These are phyloP conservation scores for Phoenix dactylifera DNA, from an alignment of 176 grass and related monocot species.

Conservation along the genomic window DNA sequence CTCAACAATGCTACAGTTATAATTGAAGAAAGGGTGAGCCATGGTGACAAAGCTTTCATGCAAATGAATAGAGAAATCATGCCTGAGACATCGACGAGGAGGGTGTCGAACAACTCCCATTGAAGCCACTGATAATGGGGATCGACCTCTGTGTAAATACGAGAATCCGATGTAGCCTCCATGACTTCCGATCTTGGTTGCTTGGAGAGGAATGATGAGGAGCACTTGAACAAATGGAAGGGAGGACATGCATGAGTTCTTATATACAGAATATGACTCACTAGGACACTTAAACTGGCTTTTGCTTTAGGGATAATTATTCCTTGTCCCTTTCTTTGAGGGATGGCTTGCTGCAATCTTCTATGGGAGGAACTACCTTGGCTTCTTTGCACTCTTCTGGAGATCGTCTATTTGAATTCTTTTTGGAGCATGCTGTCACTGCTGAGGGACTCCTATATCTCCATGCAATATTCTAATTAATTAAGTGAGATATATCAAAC, in stretches of 20 bases:
- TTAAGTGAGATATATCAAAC: no score
- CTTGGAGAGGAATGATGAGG: not conserved
- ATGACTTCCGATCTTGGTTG: conserved; percentile 12
- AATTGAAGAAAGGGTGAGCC: no score
- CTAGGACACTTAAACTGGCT: not conserved
- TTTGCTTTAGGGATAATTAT: conserved; percentile 19
- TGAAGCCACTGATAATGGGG: conserved; percentile 44
- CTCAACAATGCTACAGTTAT: no score
- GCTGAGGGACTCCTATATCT: no score
- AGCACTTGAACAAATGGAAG: not conserved
- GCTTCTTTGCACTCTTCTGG: conserved; percentile 22
- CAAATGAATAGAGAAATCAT: not conserved
- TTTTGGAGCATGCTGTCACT: not conserved
- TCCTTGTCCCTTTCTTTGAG: conserved; percentile 19
- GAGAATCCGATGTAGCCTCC: conserved; percentile 17
- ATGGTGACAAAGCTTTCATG: no score
- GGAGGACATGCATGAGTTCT: not conserved
- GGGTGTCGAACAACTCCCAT: conserved; percentile 33
- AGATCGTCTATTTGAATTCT: not conserved
- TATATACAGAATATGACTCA: not conserved
- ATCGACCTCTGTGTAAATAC: conserved; percentile 29
- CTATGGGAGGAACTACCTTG: conserved; percentile 19
- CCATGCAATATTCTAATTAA: no score
- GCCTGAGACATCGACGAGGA: conserved; percentile 45
- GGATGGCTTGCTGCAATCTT: not conserved